Base-by-base conservation (phyloP, 2,329 filamentous ascomycete species). In the Sphaerulina musiva region DNA sequence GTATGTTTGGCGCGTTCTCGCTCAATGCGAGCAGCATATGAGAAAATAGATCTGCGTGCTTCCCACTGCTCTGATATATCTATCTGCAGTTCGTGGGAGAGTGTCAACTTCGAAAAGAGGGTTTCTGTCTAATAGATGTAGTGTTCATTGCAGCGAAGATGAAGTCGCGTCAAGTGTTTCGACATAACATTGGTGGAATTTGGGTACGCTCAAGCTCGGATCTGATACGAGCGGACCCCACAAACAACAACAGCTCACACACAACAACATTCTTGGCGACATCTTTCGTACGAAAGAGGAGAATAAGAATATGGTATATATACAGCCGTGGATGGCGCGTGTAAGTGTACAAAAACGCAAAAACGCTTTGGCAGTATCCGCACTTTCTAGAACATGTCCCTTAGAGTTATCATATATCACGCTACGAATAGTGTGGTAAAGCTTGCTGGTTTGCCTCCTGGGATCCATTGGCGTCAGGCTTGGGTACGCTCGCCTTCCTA, bases 361-460 rank as follows among this genome's bases (percentile, higher is more conserved):
- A 29, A 29, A 7, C 26, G 6, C 26, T 29, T 29, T 29, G 26
- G 6, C 26, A 29, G 5, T 7, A 29, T 29, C 26, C 26, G 4
- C 26, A 7, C 6, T 29, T 29, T 29, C 26, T 7, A 29, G 26
- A 7, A 29, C 26, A 29, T 29, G 3, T 3, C 26, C 26, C 1
- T 1, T 6, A 29, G 20, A 38, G 10, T 6, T n/a, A 38, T 38
- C 40, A 20, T 4, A 29, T 29, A 29, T 29, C 6, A 29, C 26
- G 26, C 40, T 53, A 61, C 17, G 59, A 50, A 51, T 59, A 59
- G 39, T 61, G 59, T 9, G 59, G 59, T 26, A 58, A 48, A 31
- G 51, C 49, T 29, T 48, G 46, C 43, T 50, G 51, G 34, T 61
- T 54, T 11, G 59, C 54, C 36, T 54, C 53, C 26, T 47, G 43